A percentile compares a stretch with the other conserved stretches of the same genome.
These are phyloP conservation scores for Solanum dulcamara DNA, from an alignment of 257 asterid species.

Conservation along the genomic window DNA sequence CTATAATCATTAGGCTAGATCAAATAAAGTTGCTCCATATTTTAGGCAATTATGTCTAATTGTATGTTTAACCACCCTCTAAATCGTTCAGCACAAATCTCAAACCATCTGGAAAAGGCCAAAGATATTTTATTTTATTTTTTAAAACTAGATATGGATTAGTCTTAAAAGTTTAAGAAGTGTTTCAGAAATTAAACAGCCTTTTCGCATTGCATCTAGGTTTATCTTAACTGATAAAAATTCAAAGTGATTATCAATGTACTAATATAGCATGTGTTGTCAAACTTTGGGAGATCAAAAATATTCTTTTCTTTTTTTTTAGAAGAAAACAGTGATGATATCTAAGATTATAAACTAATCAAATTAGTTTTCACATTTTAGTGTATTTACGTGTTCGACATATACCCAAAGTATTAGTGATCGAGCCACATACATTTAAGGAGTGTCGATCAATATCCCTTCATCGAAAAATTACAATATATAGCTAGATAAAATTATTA, in stretches of 20 bases:
- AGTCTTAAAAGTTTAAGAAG: not conserved
- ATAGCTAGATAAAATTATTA: no score
- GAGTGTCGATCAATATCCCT: no score
- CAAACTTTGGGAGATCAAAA: not conserved
- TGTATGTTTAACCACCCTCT: not conserved
- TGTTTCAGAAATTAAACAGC: not conserved
- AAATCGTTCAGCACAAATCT: not conserved
- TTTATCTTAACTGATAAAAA: not conserved
- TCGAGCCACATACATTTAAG: no score
- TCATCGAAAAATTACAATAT: no score
- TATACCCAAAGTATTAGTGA: not conserved
- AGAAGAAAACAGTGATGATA: not conserved
- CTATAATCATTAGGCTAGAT: not conserved
- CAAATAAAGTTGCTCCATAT: not conserved
- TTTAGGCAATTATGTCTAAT: not conserved
- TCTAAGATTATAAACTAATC: not conserved
- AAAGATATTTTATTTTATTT: not conserved
- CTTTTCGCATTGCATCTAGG: not conserved
- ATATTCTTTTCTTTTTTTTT: not conserved
- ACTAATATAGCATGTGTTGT: not conserved
- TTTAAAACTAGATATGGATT: not conserved
- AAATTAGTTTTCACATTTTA: not conserved
- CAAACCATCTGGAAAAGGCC: not conserved
- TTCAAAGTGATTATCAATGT: not conserved
- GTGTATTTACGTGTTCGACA: not conserved